Percentiles rank a stretch among this genome's conserved stretches.
phyloP scores from a whole-genome alignment of 2,329 filamentous ascomycete genomes.

The Thelonectria discophora region DNA sequence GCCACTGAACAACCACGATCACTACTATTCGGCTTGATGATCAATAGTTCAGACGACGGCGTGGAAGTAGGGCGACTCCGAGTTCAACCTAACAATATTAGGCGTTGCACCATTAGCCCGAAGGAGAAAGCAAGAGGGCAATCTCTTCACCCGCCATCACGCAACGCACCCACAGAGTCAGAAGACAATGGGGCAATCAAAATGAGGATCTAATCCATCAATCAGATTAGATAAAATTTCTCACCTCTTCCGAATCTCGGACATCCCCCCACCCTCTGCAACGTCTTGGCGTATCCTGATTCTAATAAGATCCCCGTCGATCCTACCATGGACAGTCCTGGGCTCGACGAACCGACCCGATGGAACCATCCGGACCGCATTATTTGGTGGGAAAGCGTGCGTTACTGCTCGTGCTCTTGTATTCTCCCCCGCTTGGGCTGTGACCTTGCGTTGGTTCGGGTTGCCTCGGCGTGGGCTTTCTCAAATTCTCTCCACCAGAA shows the following conservation, averaged over 20 bases:
- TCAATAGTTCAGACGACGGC: background rate
- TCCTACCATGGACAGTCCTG: background rate
- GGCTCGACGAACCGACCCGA: background rate
- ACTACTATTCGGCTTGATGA: background rate
- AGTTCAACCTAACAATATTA: background rate
- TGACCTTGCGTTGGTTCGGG: background rate
- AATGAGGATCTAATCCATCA: background rate
- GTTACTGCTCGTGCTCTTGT: background rate
- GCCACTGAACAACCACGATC: background rate
- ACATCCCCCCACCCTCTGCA: background rate
- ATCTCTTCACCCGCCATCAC: background rate
- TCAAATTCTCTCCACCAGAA: background rate
- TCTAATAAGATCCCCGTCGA: background rate
- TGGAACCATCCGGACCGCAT: background rate
- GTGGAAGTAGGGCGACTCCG: background rate
- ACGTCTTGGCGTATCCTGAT: background rate
- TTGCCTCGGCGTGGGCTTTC: background rate
- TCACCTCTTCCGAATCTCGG: background rate
- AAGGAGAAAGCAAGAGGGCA: background rate
- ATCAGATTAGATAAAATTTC: conserved; percentile 1
- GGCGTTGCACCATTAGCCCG: too few relatives aligned
- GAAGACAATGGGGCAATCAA: background rate
- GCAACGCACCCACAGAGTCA: background rate
- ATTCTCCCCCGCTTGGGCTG: background rate
- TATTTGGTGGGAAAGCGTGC: background rate